Conservation (phyloP, 2,329 filamentous ascomycete species). For the Diplodia scrobiculata region DNA sequence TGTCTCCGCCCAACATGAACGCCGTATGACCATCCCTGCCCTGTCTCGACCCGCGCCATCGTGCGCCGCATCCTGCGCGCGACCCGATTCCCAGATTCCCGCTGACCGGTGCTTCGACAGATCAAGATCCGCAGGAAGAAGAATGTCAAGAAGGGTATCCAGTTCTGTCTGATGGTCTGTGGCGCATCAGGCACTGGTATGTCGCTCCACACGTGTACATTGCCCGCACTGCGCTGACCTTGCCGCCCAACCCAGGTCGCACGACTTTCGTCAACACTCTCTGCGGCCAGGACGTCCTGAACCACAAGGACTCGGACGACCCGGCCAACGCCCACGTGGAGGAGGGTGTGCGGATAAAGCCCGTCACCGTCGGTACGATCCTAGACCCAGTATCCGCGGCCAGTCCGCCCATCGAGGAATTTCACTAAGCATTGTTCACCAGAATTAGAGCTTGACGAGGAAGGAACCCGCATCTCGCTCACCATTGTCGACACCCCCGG, state of each 20-base stretch:
- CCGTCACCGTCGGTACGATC: constrained; percentile 85
- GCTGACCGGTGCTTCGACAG: constrained; percentile 49
- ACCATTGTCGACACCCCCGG: constrained; percentile 98
- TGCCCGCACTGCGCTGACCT: constrained; percentile 9
- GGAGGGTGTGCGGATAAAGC: constrained; percentile 98
- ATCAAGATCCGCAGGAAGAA: constrained; percentile 99
- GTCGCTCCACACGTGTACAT: constrained; percentile 38
- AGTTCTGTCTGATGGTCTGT: constrained; percentile 99
- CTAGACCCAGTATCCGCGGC: constrained; percentile 6
- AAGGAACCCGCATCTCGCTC: constrained; percentile 95
- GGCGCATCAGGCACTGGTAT: constrained; percentile 97
- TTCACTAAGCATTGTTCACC: constrained; percentile 34
- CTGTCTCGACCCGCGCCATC: constrained; percentile 22
- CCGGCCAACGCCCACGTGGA: constrained; percentile 84
- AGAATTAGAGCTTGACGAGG: constrained; percentile 96
- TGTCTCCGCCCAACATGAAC: constrained; percentile 32
- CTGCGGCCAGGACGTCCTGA: constrained; percentile 88
- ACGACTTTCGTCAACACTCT: constrained; percentile 99
- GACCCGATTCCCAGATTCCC: background rate
- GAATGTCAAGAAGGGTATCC: constrained; percentile 99
- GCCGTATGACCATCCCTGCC: constrained; percentile 31
- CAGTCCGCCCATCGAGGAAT: constrained; percentile 15
- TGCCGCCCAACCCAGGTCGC: constrained; percentile 63
- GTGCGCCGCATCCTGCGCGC: constrained; percentile 33
- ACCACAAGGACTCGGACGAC: constrained; percentile 92